Conservation (phyloP, 2,329 filamentous ascomycete genomes). For the Penicillium sclerotiorum region DNA sequence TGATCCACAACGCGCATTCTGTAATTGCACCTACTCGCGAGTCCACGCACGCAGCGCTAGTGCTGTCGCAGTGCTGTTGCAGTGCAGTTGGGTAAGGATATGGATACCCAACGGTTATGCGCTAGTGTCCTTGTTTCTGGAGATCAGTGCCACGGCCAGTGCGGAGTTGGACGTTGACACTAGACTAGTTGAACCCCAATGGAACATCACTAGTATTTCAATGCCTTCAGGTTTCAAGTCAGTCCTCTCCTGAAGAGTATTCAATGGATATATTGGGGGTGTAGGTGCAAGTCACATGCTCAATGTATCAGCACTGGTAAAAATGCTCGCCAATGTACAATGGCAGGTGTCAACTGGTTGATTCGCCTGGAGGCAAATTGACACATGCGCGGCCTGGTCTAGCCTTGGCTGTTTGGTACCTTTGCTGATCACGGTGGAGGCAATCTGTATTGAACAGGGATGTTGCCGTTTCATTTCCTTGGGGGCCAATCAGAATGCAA, state of each 20-base stretch:
- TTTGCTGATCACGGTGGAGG: neutral
- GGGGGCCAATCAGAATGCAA: neutral
- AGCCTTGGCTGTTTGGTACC: neutral
- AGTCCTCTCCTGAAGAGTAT: too few relatives aligned
- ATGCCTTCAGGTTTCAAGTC: too few relatives aligned
- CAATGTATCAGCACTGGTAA: too few relatives aligned
- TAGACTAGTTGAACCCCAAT: neutral
- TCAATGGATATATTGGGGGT: too few relatives aligned
- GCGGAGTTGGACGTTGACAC: neutral
- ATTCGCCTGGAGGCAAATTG: neutral
- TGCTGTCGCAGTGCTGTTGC: neutral
- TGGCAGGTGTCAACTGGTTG: too few relatives aligned
- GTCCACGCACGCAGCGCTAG: too few relatives aligned
- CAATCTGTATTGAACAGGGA: neutral
- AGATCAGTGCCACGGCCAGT: too few relatives aligned
- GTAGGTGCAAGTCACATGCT: too few relatives aligned
- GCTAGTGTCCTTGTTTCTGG: neutral
- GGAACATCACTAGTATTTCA: too few relatives aligned
- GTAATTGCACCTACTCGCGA: too few relatives aligned
- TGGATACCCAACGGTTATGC: neutral
- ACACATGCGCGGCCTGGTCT: neutral
- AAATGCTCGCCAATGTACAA: too few relatives aligned
- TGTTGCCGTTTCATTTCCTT: neutral
- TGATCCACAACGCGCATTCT: too few relatives aligned
- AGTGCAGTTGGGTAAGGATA: neutral